These are phyloP conservation scores for Nigrospora osmanthi DNA, from an alignment of 2,329 filamentous ascomycete genomes.

Conservation along the genomic window DNA sequence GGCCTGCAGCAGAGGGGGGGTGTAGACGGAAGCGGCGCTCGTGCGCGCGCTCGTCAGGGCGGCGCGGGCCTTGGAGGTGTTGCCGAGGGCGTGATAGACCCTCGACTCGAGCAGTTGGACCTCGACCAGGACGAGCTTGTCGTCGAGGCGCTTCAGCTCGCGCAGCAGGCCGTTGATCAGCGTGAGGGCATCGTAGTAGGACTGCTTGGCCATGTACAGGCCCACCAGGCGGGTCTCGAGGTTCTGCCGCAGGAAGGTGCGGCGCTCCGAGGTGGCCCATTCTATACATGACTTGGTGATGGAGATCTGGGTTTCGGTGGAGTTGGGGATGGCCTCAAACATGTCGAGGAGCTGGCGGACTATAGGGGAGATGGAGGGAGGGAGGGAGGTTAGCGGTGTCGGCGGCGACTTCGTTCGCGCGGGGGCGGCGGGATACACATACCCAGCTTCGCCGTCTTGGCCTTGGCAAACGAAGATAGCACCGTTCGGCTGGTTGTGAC, in stretches of 20 bases:
- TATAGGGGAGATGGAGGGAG: constrained; percentile 26
- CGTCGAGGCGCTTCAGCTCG: constrained; percentile 95
- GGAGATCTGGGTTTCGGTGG: constrained; percentile 85
- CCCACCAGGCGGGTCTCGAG: constrained; percentile 91
- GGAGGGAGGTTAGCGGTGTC: constrained; percentile 1
- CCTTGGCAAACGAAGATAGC: constrained; percentile 94
- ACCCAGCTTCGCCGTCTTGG: constrained; percentile 98
- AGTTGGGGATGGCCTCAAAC: constrained; percentile 88
- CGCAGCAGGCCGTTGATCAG: constrained; percentile 94
- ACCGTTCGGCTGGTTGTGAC: constrained; percentile 85
- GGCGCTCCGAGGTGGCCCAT: constrained; percentile 91
- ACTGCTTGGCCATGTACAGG: constrained; percentile 94
- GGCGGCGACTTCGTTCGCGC: not conserved
- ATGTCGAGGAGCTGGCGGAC: constrained; percentile 95
- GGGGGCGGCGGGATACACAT: constrained; percentile 27
- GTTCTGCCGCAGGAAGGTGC: constrained; percentile 94
- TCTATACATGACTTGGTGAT: constrained; percentile 99
- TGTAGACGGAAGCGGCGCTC: constrained; percentile 94
- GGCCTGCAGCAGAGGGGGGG: constrained; percentile 87
- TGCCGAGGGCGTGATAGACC: constrained; percentile 95
- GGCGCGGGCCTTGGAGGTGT: constrained; percentile 91
- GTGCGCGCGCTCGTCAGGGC: constrained; percentile 91
- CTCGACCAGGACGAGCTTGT: constrained; percentile 96
- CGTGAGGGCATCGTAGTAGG: constrained; percentile 93
- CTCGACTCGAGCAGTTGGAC: constrained; percentile 95